Evolutionary conservation across 371 early-diverging fungal species (phyloP).

Genomic region (Blyttiomyces sp.): DNA sequence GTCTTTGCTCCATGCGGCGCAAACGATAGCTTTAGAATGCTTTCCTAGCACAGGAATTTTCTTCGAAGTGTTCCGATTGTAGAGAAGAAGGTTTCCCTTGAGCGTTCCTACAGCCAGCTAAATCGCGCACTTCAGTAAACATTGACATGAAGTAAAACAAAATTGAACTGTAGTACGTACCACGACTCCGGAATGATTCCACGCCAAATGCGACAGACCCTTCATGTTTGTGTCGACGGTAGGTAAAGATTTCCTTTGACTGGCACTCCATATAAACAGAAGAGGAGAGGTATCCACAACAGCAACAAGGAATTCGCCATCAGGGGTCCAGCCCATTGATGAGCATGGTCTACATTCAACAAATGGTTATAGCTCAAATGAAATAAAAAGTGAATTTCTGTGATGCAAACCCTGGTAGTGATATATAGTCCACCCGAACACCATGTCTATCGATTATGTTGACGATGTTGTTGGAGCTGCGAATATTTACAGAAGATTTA

Average conservation of each 20-base stretch:
- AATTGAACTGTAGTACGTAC: constrained; percentile 15
- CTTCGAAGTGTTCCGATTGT: constrained; percentile 27
- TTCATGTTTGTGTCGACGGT: constrained; percentile 36
- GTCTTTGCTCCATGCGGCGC: constrained; percentile 32
- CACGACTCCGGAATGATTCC: constrained; percentile 29
- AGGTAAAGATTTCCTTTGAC: constrained; percentile 1
- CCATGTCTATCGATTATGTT: constrained; percentile 35
- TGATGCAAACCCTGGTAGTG: constrained; percentile 20
- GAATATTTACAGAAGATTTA: not conserved
- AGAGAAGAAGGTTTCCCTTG: constrained; percentile 41
- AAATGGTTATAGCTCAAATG: not conserved
- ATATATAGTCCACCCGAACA: constrained; percentile 19
- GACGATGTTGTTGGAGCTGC: constrained; percentile 18
- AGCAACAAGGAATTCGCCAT: constrained; percentile 33
- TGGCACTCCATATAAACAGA: constrained; percentile 37
- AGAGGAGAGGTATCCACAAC: constrained; percentile 16
- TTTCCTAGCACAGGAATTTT: constrained; percentile 41
- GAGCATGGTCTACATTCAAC: constrained; percentile 25
- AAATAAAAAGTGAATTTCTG: not conserved
- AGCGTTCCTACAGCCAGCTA: constrained; percentile 39
- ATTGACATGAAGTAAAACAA: not conserved
- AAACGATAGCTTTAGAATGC: constrained; percentile 38
- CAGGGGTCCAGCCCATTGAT: constrained; percentile 35
- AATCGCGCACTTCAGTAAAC: not conserved
- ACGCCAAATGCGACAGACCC: constrained; percentile 25